Base-by-base conservation (phyloP, 176 grass and related monocot genomes). In the Avena atlantica region DNA sequence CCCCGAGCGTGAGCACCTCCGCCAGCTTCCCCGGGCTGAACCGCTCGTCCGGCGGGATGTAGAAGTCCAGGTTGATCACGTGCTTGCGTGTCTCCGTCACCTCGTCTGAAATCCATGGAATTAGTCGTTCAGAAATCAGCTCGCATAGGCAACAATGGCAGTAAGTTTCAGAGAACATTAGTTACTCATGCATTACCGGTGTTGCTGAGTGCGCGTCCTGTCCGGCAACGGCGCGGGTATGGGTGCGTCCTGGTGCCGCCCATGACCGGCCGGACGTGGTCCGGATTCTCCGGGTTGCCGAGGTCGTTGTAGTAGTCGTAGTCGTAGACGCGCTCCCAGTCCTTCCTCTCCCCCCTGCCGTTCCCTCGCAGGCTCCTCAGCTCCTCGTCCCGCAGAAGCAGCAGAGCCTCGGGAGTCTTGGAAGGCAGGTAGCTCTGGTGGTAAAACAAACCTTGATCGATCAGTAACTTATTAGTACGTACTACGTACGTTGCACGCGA, bases 281-380 rank as follows among this genome's bases (percentile, higher is more conserved):
- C 87, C 19, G 86, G 89, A 19, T 81, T 84, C 9, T 96, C 94
- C 2, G 92, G 92, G 49, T 89, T 69, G 79, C 97, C 94, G 8
- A 99, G 93, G 79, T 96, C 97, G 29, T 96, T 96, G 89, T 99
- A 99, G 60, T 14, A 58, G 74, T 96, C 94, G 44, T 84, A 99
- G 78, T 99, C 97, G 17, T 94, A 96, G 61, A 99, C 12, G 12
- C 94, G 85, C 14, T 99, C 97, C 94, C 97, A 99, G 25, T 92
- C 78, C 85, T 90, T 94, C 60, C 85, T 86, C 61, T 99, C 92
- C 1, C 97, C 97, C 45, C 76, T 89, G 45, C 89, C 85, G 44
- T 81, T 91, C 45, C 97, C 97, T 48, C 90, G 82, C 58, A 99
- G 44, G 68, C 45, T 90, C 19, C 81, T 17, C 2, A 99, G 91